Base-by-base conservation (phyloP, 1,284 basidiomycete genomes). In the Gomphus sp. region DNA sequence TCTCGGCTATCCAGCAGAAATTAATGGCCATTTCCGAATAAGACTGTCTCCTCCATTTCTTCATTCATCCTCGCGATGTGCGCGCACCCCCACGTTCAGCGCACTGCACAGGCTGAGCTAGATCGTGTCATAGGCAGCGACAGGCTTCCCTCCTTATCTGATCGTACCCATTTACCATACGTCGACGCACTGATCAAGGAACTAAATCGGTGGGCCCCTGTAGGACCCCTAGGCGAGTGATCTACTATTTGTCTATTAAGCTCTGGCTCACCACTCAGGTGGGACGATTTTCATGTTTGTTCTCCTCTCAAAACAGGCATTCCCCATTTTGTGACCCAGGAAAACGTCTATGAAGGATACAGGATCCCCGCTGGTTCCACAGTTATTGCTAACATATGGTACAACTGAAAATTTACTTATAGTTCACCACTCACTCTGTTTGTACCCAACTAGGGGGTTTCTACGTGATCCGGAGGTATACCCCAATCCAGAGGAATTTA, bases 61-160 rank as follows among this genome's bases (percentile, higher is more conserved):
- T 61, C 22, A 34, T 69, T 70, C 43, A 62, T 70, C 28, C 55
- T 69, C 44, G 64, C 65, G 22, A 67, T 70, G 66, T 58, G 64
- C 12, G 41, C 60, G 0, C 61, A 64, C 41, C 68, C 68, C 2
- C 52, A 59, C 4, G 62, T 65, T 11, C 62, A 66, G 37, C 25
- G 33, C n/a, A 61, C 60, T 31, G 52, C 64, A 4, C 69, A 68
- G 50, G 50, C 34, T 1, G 69, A 70, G 54, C 55, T 70, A 16
- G 67, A 70, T 43, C 11, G 14, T 4, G 60, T 68, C 1, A 64
- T 66, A 3, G 61, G 59, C 14, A 25, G 28, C 1, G 59, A 64
- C 9, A 60, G 64, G 12, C 52, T 68, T 9, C 68, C 69, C 4
- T 56, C 49, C 4, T 64, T 69, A n/a, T 55, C 52, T 5, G 68